Conservation (phyloP, 352 stramenopile genomes). For the Globisporangium sylvaticum region DNA sequence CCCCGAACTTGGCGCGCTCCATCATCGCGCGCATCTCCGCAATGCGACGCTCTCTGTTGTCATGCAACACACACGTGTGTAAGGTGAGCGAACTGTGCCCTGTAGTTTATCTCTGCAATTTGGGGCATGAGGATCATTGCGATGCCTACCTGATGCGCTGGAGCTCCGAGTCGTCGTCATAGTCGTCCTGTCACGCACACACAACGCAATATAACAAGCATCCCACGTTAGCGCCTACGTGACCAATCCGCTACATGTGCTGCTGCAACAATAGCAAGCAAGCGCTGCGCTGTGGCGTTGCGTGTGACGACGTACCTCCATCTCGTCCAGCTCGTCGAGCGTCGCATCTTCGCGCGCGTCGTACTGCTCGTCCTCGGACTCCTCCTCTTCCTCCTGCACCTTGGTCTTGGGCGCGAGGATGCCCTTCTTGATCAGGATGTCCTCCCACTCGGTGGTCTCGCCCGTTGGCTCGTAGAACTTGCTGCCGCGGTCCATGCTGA, state of each 20-base stretch:
- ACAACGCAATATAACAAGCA: not conserved
- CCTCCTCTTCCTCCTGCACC: slow-evolving; percentile 69
- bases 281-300: too few species aligned
- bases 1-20: slow-evolving; percentile 83
- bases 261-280: too few species aligned
- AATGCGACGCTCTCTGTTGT: slow-evolving; percentile 68
- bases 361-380: slow-evolving; percentile 64
- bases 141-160: slow-evolving; percentile 49
- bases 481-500: slow-evolving; percentile 55
- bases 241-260: too few species aligned
- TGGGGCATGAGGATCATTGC: not conserved
- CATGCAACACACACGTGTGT: not conserved
- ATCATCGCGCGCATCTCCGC: slow-evolving; percentile 85
- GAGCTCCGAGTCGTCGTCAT: slow-evolving; percentile 79
- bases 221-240: too few species aligned
- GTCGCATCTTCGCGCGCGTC: slow-evolving; percentile 78
- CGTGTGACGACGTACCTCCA: slow-evolving; percentile 42
- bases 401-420: slow-evolving; percentile 88
- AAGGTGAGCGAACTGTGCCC: not conserved
- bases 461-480: slow-evolving; percentile 85
- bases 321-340: slow-evolving; percentile 81
- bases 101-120: not conserved
- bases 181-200: slow-evolving; percentile 51
- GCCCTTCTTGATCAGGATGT: slow-evolving; percentile 87
- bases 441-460: slow-evolving; percentile 89